Conservation (phyloP, 1,139 yeast species). For the Geotrichum citri-aurantii region DNA sequence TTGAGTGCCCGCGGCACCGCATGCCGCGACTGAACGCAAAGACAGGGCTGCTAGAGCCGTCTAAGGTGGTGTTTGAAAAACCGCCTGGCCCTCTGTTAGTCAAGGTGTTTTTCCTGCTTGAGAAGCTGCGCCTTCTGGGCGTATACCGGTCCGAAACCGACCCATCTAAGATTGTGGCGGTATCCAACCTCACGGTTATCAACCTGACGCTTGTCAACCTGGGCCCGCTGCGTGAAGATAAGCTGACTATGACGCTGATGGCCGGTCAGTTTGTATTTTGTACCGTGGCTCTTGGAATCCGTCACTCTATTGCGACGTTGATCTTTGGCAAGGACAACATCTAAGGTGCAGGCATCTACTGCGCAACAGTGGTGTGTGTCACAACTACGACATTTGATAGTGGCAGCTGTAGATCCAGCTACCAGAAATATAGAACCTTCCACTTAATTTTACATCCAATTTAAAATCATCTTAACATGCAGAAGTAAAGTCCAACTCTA, state of each 20-base stretch:
- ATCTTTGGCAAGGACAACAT: conserved; percentile 86
- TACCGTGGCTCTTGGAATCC: conserved; percentile 54
- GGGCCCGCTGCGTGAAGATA: conserved; percentile 87
- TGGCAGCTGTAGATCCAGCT: not conserved
- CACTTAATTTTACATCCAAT: too few species aligned
- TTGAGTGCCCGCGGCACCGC: conserved; percentile 95
- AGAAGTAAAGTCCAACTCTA: too few species aligned
- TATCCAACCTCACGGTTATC: conserved; percentile 82
- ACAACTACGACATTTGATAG: not conserved
- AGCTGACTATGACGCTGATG: conserved; percentile 56
- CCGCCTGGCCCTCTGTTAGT: conserved; percentile 33
- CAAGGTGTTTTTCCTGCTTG: conserved; percentile 36
- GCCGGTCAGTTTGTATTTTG: conserved; percentile 62
- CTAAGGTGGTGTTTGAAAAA: conserved; percentile 44
- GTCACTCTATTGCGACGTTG: conserved; percentile 84
- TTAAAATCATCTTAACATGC: too few species aligned
- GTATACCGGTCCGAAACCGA: conserved; percentile 34
- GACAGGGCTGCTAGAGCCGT: conserved; percentile 76
- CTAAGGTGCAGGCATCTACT: conserved; percentile 10
- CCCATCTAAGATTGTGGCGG: conserved; percentile 38
- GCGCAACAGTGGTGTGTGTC: too few species aligned
- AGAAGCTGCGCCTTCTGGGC: conserved; percentile 46
- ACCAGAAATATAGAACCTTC: not conserved
- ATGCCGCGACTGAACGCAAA: conserved; percentile 66
- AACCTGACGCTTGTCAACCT: conserved; percentile 76